These are phyloP conservation scores for Ostreobium quekettii DNA, from an alignment of 139 green algal genomes.

Conservation along the genomic window DNA sequence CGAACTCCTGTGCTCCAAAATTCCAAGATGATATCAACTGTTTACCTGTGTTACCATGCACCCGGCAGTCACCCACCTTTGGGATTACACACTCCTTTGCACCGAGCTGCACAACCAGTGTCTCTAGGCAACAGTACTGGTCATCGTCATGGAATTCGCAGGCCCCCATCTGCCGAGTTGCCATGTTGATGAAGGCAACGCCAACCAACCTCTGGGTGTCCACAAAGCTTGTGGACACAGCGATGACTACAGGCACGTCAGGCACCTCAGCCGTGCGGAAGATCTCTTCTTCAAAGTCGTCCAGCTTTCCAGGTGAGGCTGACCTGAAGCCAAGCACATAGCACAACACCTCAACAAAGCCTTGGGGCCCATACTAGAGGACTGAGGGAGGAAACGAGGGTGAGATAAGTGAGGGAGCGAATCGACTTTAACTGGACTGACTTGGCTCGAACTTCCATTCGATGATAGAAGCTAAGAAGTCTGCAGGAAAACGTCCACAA, in stretches of 20 bases:
- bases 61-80: too few relatives aligned
- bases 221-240: constrained; percentile 18
- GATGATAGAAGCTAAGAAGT: too few relatives aligned
- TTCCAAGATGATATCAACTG: too few relatives aligned
- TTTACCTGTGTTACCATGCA: too few relatives aligned
- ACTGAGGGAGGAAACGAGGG: too few relatives aligned
- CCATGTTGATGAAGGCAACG: constrained; percentile 63
- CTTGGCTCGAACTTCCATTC: too few relatives aligned
- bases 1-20: too few relatives aligned
- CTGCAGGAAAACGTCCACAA: too few relatives aligned
- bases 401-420: too few relatives aligned
- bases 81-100: constrained; percentile 66
- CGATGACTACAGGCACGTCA: constrained; percentile 62
- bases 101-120: constrained; percentile 71
- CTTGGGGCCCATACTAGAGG: too few relatives aligned
- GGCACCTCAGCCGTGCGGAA: constrained; percentile 44
- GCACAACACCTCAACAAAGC: too few relatives aligned
- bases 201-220: constrained; percentile 52
- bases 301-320: constrained; percentile 65
- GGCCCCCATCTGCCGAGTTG: constrained; percentile 48
- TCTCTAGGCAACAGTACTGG: constrained; percentile 68
- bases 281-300: constrained; percentile 83
- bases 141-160: constrained; percentile 81
- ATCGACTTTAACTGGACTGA: too few relatives aligned
- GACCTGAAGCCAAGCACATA: constrained; percentile 31